phyloP scores from a whole-genome alignment of 352 stramenopile genomes.

The Pythium phragmiticola region DNA sequence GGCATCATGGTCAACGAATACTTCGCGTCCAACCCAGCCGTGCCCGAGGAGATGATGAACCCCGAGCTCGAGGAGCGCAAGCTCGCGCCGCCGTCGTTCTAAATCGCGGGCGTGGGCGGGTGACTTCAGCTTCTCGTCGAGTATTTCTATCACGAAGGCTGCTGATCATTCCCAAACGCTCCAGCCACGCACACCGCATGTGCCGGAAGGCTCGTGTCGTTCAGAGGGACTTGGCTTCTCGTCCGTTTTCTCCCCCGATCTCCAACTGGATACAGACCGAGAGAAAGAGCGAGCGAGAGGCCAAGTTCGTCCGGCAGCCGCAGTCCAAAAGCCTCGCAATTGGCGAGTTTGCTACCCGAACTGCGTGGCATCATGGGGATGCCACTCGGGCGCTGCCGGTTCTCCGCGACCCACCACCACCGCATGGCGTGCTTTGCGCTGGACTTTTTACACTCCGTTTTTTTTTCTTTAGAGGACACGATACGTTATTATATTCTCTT shows the following conservation, averaged over 20 bases:
- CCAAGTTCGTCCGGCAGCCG: conserved; percentile 14
- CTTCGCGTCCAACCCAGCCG: conserved; percentile 61
- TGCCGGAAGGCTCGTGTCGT: conserved; percentile 19
- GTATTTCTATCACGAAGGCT: background rate
- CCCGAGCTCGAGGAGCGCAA: conserved; percentile 78
- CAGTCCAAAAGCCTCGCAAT: conserved; percentile 35
- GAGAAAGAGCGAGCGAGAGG: conserved; percentile 2
- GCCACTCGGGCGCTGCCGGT: conserved; percentile 29
- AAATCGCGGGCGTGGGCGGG: conserved; percentile 18
- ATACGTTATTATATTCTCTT: background rate
- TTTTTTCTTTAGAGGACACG: conserved; percentile 8
- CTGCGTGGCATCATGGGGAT: conserved; percentile 28
- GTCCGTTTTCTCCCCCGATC: background rate
- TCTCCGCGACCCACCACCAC: conserved; percentile 1
- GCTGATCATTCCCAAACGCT: background rate
- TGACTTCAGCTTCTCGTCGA: background rate
- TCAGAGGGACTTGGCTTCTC: conserved; percentile 10
- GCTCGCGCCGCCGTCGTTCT: conserved; percentile 84
- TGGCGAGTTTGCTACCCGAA: conserved; percentile 34
- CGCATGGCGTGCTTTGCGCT: background rate
- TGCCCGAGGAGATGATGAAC: conserved; percentile 51
- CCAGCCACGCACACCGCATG: conserved; percentile 7
- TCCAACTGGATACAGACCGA: background rate
- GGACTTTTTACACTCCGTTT: background rate
- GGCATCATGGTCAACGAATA: conserved; percentile 94